phyloP scores from a whole-genome alignment of 2,329 filamentous ascomycete species.

The Fusarium hainanense region DNA sequence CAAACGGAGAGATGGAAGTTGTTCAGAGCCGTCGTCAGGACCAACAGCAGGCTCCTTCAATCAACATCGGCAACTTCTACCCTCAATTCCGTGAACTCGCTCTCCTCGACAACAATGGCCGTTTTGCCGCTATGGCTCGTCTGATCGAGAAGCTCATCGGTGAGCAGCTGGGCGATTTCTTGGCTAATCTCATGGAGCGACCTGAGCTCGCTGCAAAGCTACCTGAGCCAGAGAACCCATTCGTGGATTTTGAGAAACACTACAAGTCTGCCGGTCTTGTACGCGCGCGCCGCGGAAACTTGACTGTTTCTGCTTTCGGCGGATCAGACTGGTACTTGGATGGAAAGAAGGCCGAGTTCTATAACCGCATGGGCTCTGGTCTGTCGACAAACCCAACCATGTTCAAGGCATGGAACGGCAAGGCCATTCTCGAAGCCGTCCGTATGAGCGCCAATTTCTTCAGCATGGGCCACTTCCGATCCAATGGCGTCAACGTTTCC shows the following conservation, averaged over 20 bases:
- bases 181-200: slow-evolving; percentile 11
- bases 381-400: slow-evolving; percentile 32
- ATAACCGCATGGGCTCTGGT: slow-evolving; percentile 28
- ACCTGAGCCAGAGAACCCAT: slow-evolving; percentile 2
- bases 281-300: slow-evolving; percentile 11
- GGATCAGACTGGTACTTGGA: slow-evolving; percentile 29
- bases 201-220: neutral
- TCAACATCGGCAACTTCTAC: slow-evolving; percentile 18
- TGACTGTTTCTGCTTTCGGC: slow-evolving; percentile 28
- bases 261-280: slow-evolving; percentile 16
- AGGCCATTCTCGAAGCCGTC: slow-evolving; percentile 24
- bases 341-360: slow-evolving; percentile 29
- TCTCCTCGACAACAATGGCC: neutral
- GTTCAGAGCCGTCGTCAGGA: slow-evolving; percentile 19
- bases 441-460: slow-evolving; percentile 27
- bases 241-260: slow-evolving; percentile 5
- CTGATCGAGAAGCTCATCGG: slow-evolving; percentile 18
- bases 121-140: slow-evolving; percentile 17
- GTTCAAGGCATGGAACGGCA: slow-evolving; percentile 33
- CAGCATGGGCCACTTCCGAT: slow-evolving; percentile 32
- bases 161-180: slow-evolving; percentile 3
- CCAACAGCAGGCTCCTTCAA: neutral
- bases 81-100: slow-evolving; percentile 19
- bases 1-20: slow-evolving; percentile 16
- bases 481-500: slow-evolving; percentile 14